Percentiles rank a stretch among this genome's conserved stretches.
Conservation (phyloP, 2,329 filamentous ascomycete genomes). For the Pezicula neosporulosa region DNA sequence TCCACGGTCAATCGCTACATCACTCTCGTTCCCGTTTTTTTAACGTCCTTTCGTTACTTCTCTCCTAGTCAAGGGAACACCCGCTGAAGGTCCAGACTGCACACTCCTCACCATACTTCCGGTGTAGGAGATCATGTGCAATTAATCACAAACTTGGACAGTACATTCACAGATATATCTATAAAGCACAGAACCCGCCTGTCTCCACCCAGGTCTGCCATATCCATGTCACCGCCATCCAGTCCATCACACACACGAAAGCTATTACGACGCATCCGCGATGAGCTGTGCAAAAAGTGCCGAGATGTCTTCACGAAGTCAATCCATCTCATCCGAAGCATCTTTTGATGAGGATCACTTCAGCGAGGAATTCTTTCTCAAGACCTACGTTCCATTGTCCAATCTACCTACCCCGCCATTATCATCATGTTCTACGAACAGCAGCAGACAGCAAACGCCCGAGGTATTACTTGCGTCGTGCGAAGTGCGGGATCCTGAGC, state of each 20-base stretch:
- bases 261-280: background rate
- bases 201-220: no score
- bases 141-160: no score
- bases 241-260: no score
- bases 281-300: constrained; percentile 16
- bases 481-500: constrained; percentile 23
- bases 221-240: no score
- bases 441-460: constrained; percentile 12
- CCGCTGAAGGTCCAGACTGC: no score
- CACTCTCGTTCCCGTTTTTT: background rate
- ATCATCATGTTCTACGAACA: constrained; percentile 32
- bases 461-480: constrained; percentile 14
- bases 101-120: no score
- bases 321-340: constrained; percentile 22
- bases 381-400: constrained; percentile 63
- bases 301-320: constrained; percentile 18
- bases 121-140: no score
- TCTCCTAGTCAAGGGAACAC: no score
- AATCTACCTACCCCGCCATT: constrained; percentile 65
- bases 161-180: no score
- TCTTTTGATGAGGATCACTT: constrained; percentile 46
- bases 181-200: no score
- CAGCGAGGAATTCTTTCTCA: constrained; percentile 48
- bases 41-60: background rate
- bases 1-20: background rate